These are phyloP conservation scores for Codiaeum variegatum DNA, from an alignment of 441 rosid genomes.

Conservation along the genomic window DNA sequence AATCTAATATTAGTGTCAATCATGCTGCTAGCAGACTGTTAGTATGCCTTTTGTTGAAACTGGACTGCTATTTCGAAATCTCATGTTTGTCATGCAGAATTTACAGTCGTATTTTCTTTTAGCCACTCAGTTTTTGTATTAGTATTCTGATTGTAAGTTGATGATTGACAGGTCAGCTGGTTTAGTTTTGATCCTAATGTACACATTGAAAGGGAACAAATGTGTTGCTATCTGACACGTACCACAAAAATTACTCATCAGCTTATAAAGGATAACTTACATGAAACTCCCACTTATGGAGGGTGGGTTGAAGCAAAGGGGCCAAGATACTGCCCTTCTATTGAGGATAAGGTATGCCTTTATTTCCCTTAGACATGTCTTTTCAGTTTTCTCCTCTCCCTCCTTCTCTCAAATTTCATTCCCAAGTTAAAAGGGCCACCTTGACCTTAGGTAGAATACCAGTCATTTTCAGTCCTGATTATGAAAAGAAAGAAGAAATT, in stretches of 20 bases:
- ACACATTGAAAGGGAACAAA: constrained; percentile 88
- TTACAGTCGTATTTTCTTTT: background rate
- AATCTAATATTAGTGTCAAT: background rate
- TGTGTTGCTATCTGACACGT: constrained; percentile 92
- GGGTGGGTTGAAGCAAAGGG: constrained; percentile 99
- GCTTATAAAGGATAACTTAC: constrained; percentile 86
- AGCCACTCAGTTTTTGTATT: constrained; percentile 3
- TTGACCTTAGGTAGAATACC: too few relatives aligned
- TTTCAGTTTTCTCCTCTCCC: background rate
- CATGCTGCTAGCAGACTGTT: background rate
- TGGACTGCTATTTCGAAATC: background rate
- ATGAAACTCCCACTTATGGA: constrained; percentile 98
- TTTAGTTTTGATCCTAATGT: constrained; percentile 92
- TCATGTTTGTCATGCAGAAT: background rate
- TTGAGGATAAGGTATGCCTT: constrained; percentile 81
- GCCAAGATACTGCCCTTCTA: constrained; percentile 98
- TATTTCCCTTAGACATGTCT: background rate
- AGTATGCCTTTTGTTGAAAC: background rate
- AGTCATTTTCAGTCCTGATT: too few relatives aligned
- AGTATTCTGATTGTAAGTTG: constrained; percentile 25
- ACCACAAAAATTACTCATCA: constrained; percentile 82
- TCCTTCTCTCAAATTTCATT: too few relatives aligned
- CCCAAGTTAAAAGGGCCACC: too few relatives aligned
- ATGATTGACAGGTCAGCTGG: constrained; percentile 73
- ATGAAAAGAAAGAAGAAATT: too few relatives aligned